These are phyloP conservation scores for Silybum marianum DNA, from an alignment of 129 eudicot species.

Conservation along the genomic window DNA sequence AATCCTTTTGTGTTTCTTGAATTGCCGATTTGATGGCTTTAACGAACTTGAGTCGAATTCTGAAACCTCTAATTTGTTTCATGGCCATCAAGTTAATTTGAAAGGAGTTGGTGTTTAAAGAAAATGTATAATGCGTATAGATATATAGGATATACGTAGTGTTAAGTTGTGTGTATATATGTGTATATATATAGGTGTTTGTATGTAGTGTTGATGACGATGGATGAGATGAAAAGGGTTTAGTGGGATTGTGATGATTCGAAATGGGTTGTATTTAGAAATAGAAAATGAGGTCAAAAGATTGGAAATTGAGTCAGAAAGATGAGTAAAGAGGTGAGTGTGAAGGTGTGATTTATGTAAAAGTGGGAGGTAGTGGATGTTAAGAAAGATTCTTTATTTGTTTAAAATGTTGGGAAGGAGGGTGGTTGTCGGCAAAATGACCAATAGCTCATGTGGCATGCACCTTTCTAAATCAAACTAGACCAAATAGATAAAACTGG, in stretches of 20 bases:
- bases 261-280: slow-evolving; percentile 13
- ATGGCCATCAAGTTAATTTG: neutral
- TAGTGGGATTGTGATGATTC: slow-evolving; percentile 14
- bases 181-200: neutral
- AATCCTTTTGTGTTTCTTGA: slow-evolving; percentile 15
- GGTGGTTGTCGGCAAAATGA: slow-evolving; percentile 39
- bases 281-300: slow-evolving; percentile 34
- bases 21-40: slow-evolving; percentile 48
- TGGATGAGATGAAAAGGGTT: slow-evolving; percentile 28
- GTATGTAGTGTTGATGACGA: slow-evolving; percentile 5
- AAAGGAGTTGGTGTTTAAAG: neutral
- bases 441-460: slow-evolving; percentile 39
- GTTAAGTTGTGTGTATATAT: neutral
- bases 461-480: neutral
- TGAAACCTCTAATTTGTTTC: slow-evolving; percentile 55
- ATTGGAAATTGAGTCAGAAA: slow-evolving; percentile 38
- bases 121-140: neutral
- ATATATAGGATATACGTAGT: neutral
- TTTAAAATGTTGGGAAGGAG: slow-evolving; percentile 27
- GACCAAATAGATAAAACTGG: slow-evolving; percentile 31
- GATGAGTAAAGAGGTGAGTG: slow-evolving; percentile 36
- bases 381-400: slow-evolving; percentile 24
- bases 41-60: slow-evolving; percentile 52
- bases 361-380: slow-evolving; percentile 22
- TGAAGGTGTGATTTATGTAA: slow-evolving; percentile 16